phyloP scores from a whole-genome alignment of 345 rosid species.

The Ceriops tagal region DNA sequence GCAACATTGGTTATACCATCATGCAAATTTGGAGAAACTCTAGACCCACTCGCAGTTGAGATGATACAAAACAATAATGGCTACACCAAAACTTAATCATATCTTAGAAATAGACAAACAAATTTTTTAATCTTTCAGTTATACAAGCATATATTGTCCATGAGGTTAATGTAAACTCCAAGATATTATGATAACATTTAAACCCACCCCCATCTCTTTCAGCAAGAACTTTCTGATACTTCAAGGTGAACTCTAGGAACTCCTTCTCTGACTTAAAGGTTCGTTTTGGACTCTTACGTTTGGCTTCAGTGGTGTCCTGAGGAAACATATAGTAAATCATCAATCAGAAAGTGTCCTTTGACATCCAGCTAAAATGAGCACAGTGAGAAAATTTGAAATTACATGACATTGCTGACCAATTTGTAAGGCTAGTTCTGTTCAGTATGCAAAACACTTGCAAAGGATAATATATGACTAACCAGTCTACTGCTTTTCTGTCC shows the following conservation, averaged over 20 bases:
- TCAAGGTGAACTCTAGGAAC: slow-evolving; percentile 73
- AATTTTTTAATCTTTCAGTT: neutral
- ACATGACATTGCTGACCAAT: neutral
- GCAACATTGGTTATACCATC: neutral
- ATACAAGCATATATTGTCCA: neutral
- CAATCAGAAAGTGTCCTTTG: neutral
- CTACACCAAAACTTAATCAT: too few species aligned
- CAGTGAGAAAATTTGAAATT: neutral
- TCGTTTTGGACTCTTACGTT: slow-evolving; percentile 65
- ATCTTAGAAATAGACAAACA: neutral
- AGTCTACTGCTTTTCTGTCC: slow-evolving; percentile 50
- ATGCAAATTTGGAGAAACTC: neutral
- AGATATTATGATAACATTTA: slow-evolving; percentile 11
- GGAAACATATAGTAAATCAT: slow-evolving; percentile 17
- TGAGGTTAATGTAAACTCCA: neutral
- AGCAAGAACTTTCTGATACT: slow-evolving; percentile 84
- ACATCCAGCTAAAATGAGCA: neutral
- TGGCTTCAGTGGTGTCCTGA: slow-evolving; percentile 66
- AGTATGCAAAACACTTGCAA: neutral
- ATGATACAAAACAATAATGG: too few species aligned
- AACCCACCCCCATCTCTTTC: slow-evolving; percentile 80
- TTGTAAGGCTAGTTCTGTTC: neutral
- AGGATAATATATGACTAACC: slow-evolving; percentile 37
- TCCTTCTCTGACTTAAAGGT: slow-evolving; percentile 72
- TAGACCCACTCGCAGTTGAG: too few species aligned